Base-by-base conservation (phyloP, 306 rosid species). In the Acacia confusa region DNA sequence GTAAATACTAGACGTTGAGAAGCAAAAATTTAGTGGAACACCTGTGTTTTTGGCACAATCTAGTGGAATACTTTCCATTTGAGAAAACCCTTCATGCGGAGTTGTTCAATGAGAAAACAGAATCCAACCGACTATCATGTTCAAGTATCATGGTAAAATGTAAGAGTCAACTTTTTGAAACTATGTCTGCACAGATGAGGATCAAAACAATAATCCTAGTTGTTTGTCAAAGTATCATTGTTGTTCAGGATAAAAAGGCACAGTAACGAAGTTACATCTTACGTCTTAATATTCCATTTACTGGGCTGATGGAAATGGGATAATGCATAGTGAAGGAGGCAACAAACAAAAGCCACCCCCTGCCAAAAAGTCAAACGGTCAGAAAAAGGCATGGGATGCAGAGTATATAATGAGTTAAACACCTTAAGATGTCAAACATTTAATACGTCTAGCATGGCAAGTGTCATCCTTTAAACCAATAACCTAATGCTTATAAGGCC, bases 271-370 rank as follows among this genome's bases (percentile, higher is more conserved):
- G 61, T 79, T 78, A 75, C 74, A 77, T 86, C 88, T 86, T 84
- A 93, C 99, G 97, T 95, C 86, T 90, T 87, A 68, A 75, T 70
- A 85, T 83, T 91, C 91, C 92, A 87, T 16, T 88, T 78, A 86
- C 84, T 88, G 78, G 91, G 90, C 74, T 88, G 91, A 71, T 44
- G 90, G 85, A 92, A 79, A 74, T 84, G 88, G 69, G 94, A 89
- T 76, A 91, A 81, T 70, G 88, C 90, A 76, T 88, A 86, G 82
- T 90, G 91, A 74, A 88, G 73, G 75, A 87, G 81, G 87, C 94
- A 93, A 86, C 93, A 93, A 79, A 90, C 79, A 78, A 91, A 90
- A 55, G 97, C 97, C 68, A 93, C 92, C 40, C 85, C 98, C 99
- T 95, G 91, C 86, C 73, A 30, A 75, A 67, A 76, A 24, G 74